Evolutionary conservation across 371 early-diverging fungal genomes (phyloP), one percentile per base, ranked within the genome.

Genomic region (Mucor velutinosus): DNA sequence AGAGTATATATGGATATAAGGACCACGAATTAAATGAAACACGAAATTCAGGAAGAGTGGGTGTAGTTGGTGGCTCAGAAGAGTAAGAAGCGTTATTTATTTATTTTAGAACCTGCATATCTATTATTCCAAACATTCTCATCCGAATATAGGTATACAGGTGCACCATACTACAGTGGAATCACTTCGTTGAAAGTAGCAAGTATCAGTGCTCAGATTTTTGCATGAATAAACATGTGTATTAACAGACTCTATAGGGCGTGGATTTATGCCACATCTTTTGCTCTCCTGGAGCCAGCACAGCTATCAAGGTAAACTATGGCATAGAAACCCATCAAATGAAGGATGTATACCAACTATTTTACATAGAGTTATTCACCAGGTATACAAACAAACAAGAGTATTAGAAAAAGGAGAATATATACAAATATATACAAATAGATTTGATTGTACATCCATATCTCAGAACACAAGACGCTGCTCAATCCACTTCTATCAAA

Each of bases 91-190:
- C 51, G 19, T 45, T 45, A 23, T 51, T 11, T 3, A 33, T 11
- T 27, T 25, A n/a, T n/a, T 25, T 27, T 47, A 30, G 12, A 43
- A 30, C 29, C 35, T 56, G 39, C 53, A 49, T 39, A 27, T 61
- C 5, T 19, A 57, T 35, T 47, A 47, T 51, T 51, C 25, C 51
- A 51, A 51, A 51, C 51, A 51, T 51, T 51, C 51, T 27, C 37
- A 19, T 39, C 30, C 33, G 53, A 57, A 63, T 64, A 39, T 58
- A 87, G 89, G 56, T 95, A 94, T 78, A 94, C 97, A 1, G 98
- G 99, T 1, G 99, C 99, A 3, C 98, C 99, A 3, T 97, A 87
- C 74, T 99, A 94, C 79, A 93, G 93, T 11, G 93, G 87, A 0
- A 89, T 91, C 62, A 74, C 93, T 3, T 86, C 97, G 0, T 87